phyloP scores from a whole-genome alignment of 2,329 filamentous ascomycete genomes.

The Trichoderma endophyticum region DNA sequence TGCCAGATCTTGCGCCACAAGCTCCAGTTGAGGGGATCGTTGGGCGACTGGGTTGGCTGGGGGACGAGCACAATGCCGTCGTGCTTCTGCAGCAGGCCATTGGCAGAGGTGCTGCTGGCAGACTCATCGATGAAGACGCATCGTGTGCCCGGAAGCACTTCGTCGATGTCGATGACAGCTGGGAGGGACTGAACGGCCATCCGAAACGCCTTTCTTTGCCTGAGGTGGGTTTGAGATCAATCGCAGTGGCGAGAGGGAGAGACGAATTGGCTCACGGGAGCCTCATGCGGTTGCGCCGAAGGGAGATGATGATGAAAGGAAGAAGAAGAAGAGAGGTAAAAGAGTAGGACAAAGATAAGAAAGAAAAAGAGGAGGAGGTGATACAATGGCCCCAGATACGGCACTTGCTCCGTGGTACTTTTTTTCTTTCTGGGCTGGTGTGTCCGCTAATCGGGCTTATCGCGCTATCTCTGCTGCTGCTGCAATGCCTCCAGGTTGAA shows the following conservation, averaged over 20 bases:
- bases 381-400: not conserved
- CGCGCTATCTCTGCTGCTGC: not conserved
- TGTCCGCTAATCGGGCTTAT: conserved; percentile 9
- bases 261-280: conserved; percentile 14
- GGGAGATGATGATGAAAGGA: not conserved
- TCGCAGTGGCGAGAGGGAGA: not conserved
- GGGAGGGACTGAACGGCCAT: conserved; percentile 17
- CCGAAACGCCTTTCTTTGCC: not conserved
- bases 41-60: conserved; percentile 49
- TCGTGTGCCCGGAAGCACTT: conserved; percentile 31
- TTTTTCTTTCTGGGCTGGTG: not conserved
- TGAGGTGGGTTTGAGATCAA: not conserved
- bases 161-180: conserved; percentile 16
- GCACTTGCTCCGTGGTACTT: not conserved
- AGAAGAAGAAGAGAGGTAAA: not conserved
- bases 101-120: conserved; percentile 27
- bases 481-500: not conserved
- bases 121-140: conserved; percentile 29
- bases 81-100: conserved; percentile 28
- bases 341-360: not conserved
- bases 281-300: conserved; percentile 15
- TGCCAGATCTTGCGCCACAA: conserved; percentile 48
- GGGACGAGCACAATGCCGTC: conserved; percentile 51
- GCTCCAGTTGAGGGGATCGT: conserved; percentile 53
- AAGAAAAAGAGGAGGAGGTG: not conserved